A percentile compares a stretch with the other conserved stretches of the same genome.
phyloP scores from a whole-genome alignment of 306 rosid genomes.

The Prunus dulcis region DNA sequence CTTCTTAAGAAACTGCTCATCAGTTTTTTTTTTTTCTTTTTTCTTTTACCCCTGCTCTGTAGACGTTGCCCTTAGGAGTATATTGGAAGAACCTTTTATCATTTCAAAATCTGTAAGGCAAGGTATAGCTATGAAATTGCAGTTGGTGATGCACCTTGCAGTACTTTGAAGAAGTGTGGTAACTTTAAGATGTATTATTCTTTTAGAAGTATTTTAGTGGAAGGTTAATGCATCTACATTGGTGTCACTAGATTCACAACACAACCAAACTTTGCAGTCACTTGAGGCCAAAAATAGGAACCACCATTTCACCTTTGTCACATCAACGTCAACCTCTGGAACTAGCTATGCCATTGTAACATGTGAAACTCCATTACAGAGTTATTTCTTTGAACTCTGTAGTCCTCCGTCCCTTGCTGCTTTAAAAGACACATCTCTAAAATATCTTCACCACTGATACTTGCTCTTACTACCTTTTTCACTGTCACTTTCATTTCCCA shows the following conservation, averaged over 20 bases:
- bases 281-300: not conserved
- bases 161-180: not conserved
- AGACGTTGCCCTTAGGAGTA: not conserved
- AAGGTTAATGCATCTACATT: not conserved
- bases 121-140: not conserved
- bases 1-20: not conserved
- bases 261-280: not conserved
- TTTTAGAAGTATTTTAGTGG: not conserved
- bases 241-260: not conserved
- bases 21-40: not conserved
- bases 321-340: not conserved
- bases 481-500: not conserved
- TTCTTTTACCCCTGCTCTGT: not conserved
- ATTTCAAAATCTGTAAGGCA: not conserved
- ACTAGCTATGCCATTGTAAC: not conserved
- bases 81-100: not conserved
- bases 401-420: not conserved
- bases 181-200: not conserved
- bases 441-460: not conserved
- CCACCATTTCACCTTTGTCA: not conserved
- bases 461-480: not conserved
- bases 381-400: not conserved
- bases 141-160: not conserved
- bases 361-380: constrained; percentile 1
- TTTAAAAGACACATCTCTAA: not conserved